Evolutionary conservation across 306 rosid species (phyloP).

Genomic region (Quercus parvula): DNA sequence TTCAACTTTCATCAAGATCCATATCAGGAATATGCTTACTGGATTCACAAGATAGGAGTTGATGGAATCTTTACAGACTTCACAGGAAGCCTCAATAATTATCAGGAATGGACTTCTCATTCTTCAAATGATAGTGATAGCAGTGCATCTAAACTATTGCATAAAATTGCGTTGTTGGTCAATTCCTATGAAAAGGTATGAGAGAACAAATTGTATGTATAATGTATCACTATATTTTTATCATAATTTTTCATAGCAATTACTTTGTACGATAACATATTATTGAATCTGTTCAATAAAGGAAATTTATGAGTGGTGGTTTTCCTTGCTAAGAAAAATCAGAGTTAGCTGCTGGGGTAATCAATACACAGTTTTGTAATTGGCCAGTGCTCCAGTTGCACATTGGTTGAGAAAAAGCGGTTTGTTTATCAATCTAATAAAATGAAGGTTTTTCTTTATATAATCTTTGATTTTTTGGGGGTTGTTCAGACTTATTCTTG

Average conservation of each 20-base stretch:
- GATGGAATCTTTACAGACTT: slow-evolving; percentile 93
- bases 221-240: background rate
- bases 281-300: background rate
- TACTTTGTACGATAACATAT: background rate
- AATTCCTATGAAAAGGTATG: slow-evolving; percentile 25
- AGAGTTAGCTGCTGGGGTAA: background rate
- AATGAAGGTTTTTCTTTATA: background rate
- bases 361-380: background rate
- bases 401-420: background rate
- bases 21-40: slow-evolving; percentile 61
- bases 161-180: slow-evolving; percentile 51
- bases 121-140: slow-evolving; percentile 14
- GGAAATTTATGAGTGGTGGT: background rate
- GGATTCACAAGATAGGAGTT: slow-evolving; percentile 75
- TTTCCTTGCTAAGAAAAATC: background rate
- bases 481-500: background rate
- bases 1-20: slow-evolving; percentile 75
- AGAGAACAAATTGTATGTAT: background rate
- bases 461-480: background rate
- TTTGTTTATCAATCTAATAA: background rate
- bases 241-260: background rate
- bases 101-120: slow-evolving; percentile 56
- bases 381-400: background rate
- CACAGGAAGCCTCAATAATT: slow-evolving; percentile 78
- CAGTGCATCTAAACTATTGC: slow-evolving; percentile 50